Conservation (phyloP, 208 protist genomes). For the Crithidia mellificae region DNA sequence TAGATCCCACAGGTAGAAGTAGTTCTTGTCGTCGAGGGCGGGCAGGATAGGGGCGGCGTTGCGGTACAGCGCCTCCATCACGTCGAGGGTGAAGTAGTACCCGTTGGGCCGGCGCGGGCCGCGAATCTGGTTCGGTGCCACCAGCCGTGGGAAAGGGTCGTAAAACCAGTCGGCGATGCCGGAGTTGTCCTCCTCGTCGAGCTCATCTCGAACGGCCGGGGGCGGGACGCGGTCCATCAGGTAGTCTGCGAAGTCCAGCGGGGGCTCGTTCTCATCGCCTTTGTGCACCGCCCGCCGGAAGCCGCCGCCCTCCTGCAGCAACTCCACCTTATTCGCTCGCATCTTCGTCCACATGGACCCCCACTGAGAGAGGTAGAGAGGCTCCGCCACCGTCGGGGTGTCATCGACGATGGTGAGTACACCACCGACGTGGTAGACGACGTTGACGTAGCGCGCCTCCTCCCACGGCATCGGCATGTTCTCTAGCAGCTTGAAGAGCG, state of each 20-base stretch:
- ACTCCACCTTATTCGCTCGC: constrained; percentile 97
- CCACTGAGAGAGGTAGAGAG: constrained; percentile 99
- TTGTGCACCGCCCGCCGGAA: constrained; percentile 97
- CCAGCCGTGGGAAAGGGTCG: constrained; percentile 94
- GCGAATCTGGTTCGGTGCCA: constrained; percentile 92
- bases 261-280: constrained; percentile 99
- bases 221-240: constrained; percentile 97
- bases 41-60: constrained; percentile 97
- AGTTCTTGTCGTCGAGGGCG: constrained; percentile 98
- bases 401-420: constrained; percentile 99
- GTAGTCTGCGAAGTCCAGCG: constrained; percentile 99
- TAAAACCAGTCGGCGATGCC: constrained; percentile 99
- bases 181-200: constrained; percentile 98
- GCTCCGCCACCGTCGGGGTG: constrained; percentile 99
- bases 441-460: constrained; percentile 96
- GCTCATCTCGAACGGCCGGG: constrained; percentile 95
- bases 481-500: constrained; percentile 99
- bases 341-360: constrained; percentile 99
- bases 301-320: constrained; percentile 68
- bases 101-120: constrained; percentile 76
- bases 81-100: constrained; percentile 93
- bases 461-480: constrained; percentile 99
- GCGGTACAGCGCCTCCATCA: constrained; percentile 91
- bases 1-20: constrained; percentile 99
- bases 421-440: constrained; percentile 99